Base-by-base conservation (phyloP, 164 flowering plant genomes). In the Chimonanthus praecox region DNA sequence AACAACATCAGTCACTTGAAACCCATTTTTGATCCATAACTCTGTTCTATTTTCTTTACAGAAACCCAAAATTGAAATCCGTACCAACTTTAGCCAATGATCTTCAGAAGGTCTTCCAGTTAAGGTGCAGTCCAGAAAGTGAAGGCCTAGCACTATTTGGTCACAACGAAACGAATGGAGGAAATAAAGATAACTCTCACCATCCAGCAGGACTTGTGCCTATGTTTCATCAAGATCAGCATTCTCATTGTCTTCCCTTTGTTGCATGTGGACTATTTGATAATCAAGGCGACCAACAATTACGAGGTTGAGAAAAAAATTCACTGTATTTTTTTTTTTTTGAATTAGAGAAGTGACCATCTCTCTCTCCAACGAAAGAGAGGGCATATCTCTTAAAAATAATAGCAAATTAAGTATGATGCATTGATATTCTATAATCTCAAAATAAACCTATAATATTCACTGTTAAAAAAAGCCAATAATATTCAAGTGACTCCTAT, bases 161-260 rank as follows among this genome's bases (percentile, higher is more conserved):
- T 44, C 45, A 18, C 3, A 8, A 71, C 58, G 70, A 76, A 64
- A 71, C 58, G 64, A 13, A 64, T 33, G 74, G 70, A 77, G 54
- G 20, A 47, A 67, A 44, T 50, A 50, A 45, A 65, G 71, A 72
- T 60, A 47, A 67, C 51, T 9, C 21, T 64, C 58, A 49, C 63
- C 76, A 62, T 60, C 66, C 82, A 46, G 68, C 46, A 71, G 73
- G 66, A 64, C 67, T 20, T 45, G 13, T 61, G 50, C 81, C 74
- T n/a, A 79, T 78, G 20, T 68, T 83, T 70, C 74, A 76, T 74
- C 86, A 78, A 75, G 88, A 84, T 78, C 86, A 82, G 21, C 83
- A 84, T 48, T 81, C 78, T 76, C 84, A 79, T 75, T 85, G 85
- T 67, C 61, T 67, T 73, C 66, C 81, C 7, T 67, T 54, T 63